Base-by-base conservation (phyloP, 306 rosid species). In the Nissolia schottii region DNA sequence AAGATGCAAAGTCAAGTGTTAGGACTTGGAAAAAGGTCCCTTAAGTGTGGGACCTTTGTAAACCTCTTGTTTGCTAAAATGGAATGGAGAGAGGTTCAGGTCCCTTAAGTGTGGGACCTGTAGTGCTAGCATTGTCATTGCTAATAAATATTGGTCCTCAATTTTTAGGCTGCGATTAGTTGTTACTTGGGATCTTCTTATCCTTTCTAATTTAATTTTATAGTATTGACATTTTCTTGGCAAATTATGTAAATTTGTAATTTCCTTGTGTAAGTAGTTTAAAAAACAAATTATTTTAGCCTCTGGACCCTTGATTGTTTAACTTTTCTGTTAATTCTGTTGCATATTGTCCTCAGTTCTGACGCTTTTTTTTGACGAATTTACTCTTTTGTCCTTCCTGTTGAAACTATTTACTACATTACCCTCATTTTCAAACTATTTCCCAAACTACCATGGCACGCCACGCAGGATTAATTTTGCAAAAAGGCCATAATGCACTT, bases 1-100 rank as follows among this genome's bases (percentile, higher is more conserved):
- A 72, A 64, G 86, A 55, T 78, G 85, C 86, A 74, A 71, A 22
- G 75, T 41, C 81, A 57, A 68, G 76, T 67, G 77, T 62, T 55
- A 16, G 10, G 49, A 50, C 67, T 56, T 71, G 25, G 54, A 76
- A 50, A 74, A 75, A 46, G 74, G 57, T n/a, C n/a, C n/a, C 67
- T 56, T 24, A 10, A 54, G 54, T 15, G 81, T 80, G 74, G 79
- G 91, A 80, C 83, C 83, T 60, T 66, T 65, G 32, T 64, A 71
- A 67, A 70, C 64, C 73, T 41, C 69, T 76, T 75, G 61, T 77
- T 78, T 74, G 77, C 63, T n/a, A 15, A 77, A 78, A 46, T 54
- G 46, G 28, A 66, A 73, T 3, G 8, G 58, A 4, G 71, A 67
- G 80, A 40, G 75, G 77, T 61, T 77, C 79, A 20, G n/a, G n/a